Evolutionary conservation across 73 alveolate genomes (phyloP).

Genomic region (Effrenium voratum): DNA sequence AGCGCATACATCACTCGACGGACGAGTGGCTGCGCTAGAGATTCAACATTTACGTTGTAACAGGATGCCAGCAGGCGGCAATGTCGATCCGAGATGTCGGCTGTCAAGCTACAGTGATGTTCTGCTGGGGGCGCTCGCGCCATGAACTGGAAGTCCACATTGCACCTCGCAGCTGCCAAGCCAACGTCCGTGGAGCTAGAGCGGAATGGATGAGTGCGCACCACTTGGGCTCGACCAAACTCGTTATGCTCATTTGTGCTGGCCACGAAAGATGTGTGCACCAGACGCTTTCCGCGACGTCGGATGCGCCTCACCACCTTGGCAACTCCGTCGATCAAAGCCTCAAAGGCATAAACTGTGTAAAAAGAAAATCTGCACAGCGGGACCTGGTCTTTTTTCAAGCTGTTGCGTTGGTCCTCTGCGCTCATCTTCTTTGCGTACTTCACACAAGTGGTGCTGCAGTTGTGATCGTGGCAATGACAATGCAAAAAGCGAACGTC

Average conservation of each 20-base stretch:
- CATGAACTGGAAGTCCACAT: not conserved
- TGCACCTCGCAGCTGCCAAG: not conserved
- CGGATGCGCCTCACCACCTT: not conserved
- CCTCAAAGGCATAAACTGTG: not conserved
- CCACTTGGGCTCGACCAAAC: not conserved
- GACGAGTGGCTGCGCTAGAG: not conserved
- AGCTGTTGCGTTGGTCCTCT: not conserved
- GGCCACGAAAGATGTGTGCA: not conserved
- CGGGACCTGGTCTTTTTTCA: not conserved
- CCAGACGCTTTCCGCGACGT: constrained; percentile 1
- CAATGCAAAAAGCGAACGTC: not conserved
- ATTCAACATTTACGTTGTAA: not conserved
- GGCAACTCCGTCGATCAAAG: not conserved
- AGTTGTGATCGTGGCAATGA: not conserved
- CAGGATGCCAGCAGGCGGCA: not conserved
- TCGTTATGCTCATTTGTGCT: not conserved
- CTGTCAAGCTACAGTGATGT: too few relatives aligned
- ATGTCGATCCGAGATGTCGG: not conserved
- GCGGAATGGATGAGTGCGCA: not conserved
- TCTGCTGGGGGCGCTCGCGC: not conserved
- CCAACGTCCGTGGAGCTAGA: not conserved
- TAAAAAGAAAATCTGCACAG: not conserved
- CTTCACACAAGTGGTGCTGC: constrained; percentile 5
- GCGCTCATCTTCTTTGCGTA: not conserved
- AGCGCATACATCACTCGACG: not conserved